phyloP scores from a whole-genome alignment of 257 asterid genomes.

The Handroanthus guayacan region DNA sequence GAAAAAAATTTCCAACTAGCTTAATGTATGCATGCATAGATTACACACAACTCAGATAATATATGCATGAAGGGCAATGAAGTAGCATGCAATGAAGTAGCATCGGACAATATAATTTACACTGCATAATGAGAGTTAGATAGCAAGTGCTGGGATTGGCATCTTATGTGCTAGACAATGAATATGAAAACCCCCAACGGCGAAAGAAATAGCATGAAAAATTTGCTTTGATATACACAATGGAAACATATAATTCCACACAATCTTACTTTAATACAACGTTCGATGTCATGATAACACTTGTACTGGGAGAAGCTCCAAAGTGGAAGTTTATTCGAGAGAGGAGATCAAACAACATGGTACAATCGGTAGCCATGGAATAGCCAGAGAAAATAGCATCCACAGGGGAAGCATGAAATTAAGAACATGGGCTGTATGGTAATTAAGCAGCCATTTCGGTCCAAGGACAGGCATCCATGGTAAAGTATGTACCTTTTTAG shows the following conservation, averaged over 20 bases:
- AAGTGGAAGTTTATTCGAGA: slow-evolving; percentile 10
- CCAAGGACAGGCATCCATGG: neutral
- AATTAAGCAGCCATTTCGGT: neutral
- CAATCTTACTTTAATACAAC: neutral
- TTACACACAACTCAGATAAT: neutral
- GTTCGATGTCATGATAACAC: neutral
- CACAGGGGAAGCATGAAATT: neutral
- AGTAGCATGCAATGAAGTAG: slow-evolving; percentile 10
- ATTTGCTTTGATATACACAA: neutral
- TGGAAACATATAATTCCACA: neutral
- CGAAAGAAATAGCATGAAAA: neutral
- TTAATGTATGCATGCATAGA: neutral
- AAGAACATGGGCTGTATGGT: neutral
- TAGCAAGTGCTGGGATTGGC: neutral
- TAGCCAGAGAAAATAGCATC: neutral
- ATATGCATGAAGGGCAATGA: slow-evolving; percentile 8
- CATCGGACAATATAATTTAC: neutral
- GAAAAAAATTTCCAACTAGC: neutral
- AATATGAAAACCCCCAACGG: neutral
- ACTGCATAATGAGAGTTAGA: neutral
- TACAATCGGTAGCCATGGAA: neutral
- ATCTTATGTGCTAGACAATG: neutral
- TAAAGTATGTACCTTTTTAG: neutral
- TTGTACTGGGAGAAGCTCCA: neutral
- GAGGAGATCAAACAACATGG: neutral